Percentiles rank a stretch among this genome's conserved stretches.
These are phyloP conservation scores for Phalaenopsis equestris DNA, from an alignment of 106 monocot species.

Conservation along the genomic window DNA sequence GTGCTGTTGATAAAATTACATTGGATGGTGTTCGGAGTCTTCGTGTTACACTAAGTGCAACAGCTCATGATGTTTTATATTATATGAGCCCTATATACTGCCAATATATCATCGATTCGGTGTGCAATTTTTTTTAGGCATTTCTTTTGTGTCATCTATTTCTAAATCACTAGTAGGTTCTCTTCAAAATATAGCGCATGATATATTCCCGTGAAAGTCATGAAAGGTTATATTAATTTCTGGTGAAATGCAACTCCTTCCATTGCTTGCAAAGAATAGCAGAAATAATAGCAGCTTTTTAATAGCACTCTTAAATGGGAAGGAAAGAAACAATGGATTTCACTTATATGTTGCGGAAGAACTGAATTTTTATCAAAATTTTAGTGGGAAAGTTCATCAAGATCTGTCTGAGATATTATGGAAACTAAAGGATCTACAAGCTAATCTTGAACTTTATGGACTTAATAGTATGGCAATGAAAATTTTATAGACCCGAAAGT, in stretches of 20 bases:
- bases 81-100: constrained; percentile 98
- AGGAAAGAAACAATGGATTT: not conserved
- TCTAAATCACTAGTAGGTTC: not conserved
- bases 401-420: not conserved
- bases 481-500: not conserved
- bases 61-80: constrained; percentile 96
- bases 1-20: constrained; percentile 86
- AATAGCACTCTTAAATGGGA: not conserved
- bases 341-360: not conserved
- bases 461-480: not conserved
- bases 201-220: not conserved
- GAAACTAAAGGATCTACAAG: not conserved
- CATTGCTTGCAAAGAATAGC: not conserved
- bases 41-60: constrained; percentile 78
- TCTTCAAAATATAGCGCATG: not conserved
- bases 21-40: constrained; percentile 91
- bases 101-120: constrained; percentile 92
- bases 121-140: constrained; percentile 14
- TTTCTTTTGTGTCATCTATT: not conserved
- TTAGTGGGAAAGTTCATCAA: not conserved
- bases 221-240: not conserved
- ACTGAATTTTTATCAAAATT: not conserved
- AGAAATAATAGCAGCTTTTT: not conserved
- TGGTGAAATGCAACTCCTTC: not conserved
- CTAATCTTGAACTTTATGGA: not conserved